A percentile compares a stretch with the other conserved stretches of the same genome.
Conservation (phyloP, 208 protist genomes). For the Leishmania tropica region DNA sequence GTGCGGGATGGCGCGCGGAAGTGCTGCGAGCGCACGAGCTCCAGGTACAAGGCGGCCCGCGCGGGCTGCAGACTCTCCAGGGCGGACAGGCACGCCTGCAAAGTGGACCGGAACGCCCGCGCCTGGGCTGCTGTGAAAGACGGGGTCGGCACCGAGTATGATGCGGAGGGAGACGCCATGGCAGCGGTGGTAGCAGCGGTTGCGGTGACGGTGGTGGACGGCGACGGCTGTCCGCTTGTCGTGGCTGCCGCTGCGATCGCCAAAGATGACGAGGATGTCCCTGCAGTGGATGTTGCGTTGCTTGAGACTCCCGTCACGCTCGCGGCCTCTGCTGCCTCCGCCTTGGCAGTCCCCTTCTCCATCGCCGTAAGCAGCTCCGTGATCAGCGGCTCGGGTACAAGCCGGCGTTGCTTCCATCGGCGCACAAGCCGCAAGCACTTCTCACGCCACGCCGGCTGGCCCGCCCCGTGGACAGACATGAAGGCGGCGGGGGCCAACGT, state of each 20-base stretch:
- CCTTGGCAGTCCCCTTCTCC: constrained; percentile 11
- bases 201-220: background rate
- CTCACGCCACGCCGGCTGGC: constrained; percentile 43
- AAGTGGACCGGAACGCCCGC: constrained; percentile 40
- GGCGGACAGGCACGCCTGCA: constrained; percentile 58
- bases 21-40: constrained; percentile 50
- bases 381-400: constrained; percentile 29
- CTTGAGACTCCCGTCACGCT: background rate
- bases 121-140: constrained; percentile 44
- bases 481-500: constrained; percentile 28
- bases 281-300: background rate
- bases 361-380: constrained; percentile 38
- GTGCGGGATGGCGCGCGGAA: constrained; percentile 38
- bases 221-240: constrained; percentile 1
- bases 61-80: constrained; percentile 62
- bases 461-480: constrained; percentile 28
- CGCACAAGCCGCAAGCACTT: constrained; percentile 56
- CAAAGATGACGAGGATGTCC: background rate
- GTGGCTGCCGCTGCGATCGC: background rate
- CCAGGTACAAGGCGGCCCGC: constrained; percentile 51
- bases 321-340: background rate
- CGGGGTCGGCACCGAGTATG: background rate
- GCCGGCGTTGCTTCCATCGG: constrained; percentile 58
- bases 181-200: background rate
- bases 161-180: background rate